These are phyloP conservation scores for Phaeosphaeriaceae sp. DNA, from an alignment of 2,329 filamentous ascomycete genomes.

Conservation along the genomic window DNA sequence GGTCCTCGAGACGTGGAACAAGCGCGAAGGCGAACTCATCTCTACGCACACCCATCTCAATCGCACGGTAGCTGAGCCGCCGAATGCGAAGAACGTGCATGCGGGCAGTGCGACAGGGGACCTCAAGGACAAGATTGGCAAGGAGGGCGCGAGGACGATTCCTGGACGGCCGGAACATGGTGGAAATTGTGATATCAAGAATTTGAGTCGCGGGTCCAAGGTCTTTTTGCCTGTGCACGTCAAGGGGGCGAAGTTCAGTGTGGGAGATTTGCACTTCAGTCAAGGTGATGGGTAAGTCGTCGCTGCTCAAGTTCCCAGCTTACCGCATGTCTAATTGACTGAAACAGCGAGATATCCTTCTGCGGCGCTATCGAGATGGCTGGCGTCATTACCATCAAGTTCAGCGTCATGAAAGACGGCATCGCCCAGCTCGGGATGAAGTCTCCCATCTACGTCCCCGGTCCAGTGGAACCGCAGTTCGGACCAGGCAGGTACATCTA, in stretches of 20 bases:
- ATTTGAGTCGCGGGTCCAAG: constrained; percentile 78
- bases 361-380: constrained; percentile 88
- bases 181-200: constrained; percentile 93
- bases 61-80: constrained; percentile 78
- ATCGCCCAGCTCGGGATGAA: constrained; percentile 77
- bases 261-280: constrained; percentile 86
- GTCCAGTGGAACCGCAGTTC: constrained; percentile 87
- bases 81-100: constrained; percentile 74
- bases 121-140: constrained; percentile 71
- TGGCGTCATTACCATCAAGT: constrained; percentile 87
- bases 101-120: constrained; percentile 68
- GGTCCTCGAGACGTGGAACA: constrained; percentile 82
- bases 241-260: constrained; percentile 83
- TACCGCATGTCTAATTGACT: not conserved
- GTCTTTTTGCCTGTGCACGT: constrained; percentile 91
- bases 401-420: constrained; percentile 84
- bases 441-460: constrained; percentile 83
- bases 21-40: constrained; percentile 81
- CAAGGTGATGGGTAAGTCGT: constrained; percentile 69
- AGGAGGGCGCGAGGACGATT: constrained; percentile 83
- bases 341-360: constrained; percentile 73
- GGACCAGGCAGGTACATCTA: constrained; percentile 82
- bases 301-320: constrained; percentile 52
- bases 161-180: constrained; percentile 86
- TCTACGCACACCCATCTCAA: constrained; percentile 64